Conservation (phyloP, 371 early-diverging fungal genomes). For the Syncephalastrum monosporum region DNA sequence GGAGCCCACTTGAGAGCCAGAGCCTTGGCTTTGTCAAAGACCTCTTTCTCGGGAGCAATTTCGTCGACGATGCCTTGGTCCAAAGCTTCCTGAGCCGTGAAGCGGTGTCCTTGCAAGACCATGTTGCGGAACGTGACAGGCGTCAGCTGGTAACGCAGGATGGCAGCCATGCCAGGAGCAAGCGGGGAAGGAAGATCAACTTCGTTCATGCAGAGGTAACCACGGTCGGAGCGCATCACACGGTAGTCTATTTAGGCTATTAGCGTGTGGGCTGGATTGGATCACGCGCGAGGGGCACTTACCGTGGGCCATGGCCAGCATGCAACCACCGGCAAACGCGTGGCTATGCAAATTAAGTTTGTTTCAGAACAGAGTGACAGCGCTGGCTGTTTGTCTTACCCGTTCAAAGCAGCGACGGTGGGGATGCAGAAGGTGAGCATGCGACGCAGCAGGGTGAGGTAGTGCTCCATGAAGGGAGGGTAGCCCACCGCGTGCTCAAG, state of each 20-base stretch:
- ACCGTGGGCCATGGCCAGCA: constrained; percentile 79
- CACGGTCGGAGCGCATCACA: constrained; percentile 80
- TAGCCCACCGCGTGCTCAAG: constrained; percentile 47
- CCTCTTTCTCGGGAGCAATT: constrained; percentile 45
- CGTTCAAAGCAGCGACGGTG: constrained; percentile 83
- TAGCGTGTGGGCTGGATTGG: neutral
- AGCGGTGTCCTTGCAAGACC: constrained; percentile 68
- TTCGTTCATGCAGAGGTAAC: constrained; percentile 81
- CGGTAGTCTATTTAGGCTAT: constrained; percentile 58
- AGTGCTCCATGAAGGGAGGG: constrained; percentile 50
- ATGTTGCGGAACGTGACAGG: constrained; percentile 61
- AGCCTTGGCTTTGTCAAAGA: constrained; percentile 52
- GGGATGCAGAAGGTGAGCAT: constrained; percentile 72
- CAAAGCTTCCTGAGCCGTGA: constrained; percentile 63
- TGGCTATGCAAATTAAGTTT: constrained; percentile 41
- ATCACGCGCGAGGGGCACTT: constrained; percentile 9
- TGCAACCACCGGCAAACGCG: constrained; percentile 85
- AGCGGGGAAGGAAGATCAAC: constrained; percentile 73
- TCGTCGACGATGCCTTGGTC: constrained; percentile 63
- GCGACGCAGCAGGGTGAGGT: constrained; percentile 46
- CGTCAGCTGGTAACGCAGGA: constrained; percentile 62
- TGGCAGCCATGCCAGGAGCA: constrained; percentile 71
- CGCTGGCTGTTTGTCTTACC: constrained; percentile 23
- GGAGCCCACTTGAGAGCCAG: constrained; percentile 59
- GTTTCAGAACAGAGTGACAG: neutral